A percentile compares a stretch with the other conserved stretches of the same genome.
Evolutionary conservation across 176 grass and related monocot species (phyloP).

Genomic region (Calamus simplicifolius): DNA sequence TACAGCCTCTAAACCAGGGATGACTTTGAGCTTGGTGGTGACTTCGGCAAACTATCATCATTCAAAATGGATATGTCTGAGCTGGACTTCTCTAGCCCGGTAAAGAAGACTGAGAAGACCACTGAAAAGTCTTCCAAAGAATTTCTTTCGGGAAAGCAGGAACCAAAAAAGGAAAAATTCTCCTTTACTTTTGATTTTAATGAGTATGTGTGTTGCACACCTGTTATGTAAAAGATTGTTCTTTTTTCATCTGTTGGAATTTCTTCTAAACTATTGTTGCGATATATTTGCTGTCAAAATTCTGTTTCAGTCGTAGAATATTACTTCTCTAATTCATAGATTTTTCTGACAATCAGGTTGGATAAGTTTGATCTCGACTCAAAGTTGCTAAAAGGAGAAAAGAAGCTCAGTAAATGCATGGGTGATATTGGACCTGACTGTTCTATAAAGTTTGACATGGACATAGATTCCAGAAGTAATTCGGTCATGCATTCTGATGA

Average conservation of each 20-base stretch:
- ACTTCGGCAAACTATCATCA: conserved; percentile 74
- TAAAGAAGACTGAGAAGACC: conserved; percentile 59
- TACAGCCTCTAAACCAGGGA: conserved; percentile 35
- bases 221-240: conserved; percentile 3
- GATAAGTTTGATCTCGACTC: conserved; percentile 69
- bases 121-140: conserved; percentile 29
- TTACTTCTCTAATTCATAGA: conserved; percentile 10
- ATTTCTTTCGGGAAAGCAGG: conserved; percentile 46
- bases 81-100: conserved; percentile 72
- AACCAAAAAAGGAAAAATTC: conserved; percentile 54
- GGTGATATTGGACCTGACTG: conserved; percentile 10
- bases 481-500: conserved; percentile 24
- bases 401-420: conserved; percentile 21
- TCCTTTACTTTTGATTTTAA: conserved; percentile 91
- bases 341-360: conserved; percentile 51
- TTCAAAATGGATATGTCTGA: conserved; percentile 85
- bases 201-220: conserved; percentile 51
- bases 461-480: conserved; percentile 29
- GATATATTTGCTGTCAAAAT: no score
- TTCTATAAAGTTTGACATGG: conserved; percentile 31
- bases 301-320: no score
- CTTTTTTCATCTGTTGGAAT: neutral
- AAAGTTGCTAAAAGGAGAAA: conserved; percentile 43
- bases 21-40: conserved; percentile 83
- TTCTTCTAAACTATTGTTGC: no score